Percentiles rank a stretch among this genome's conserved stretches.
phyloP scores from a whole-genome alignment of 257 asterid genomes.

The Solanum ossicruentum region DNA sequence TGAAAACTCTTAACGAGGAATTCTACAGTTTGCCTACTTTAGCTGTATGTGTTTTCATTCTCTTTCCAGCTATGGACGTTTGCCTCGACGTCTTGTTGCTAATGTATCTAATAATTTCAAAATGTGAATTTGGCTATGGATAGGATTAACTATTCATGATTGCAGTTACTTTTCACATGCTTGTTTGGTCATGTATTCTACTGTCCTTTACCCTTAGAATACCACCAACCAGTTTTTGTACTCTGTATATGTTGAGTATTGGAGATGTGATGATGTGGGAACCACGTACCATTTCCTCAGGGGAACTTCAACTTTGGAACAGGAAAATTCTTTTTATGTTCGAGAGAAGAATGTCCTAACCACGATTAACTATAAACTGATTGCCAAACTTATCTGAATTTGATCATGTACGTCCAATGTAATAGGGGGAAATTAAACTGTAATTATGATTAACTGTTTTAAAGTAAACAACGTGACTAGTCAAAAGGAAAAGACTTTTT shows the following conservation, averaged over 20 bases:
- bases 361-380: background rate
- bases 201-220: background rate
- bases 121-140: background rate
- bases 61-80: background rate
- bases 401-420: background rate
- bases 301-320: background rate
- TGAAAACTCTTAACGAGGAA: background rate
- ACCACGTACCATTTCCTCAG: background rate
- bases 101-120: background rate
- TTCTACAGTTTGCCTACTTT: background rate
- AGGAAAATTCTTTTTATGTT: background rate
- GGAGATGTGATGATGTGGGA: background rate
- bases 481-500: background rate
- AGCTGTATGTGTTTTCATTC: background rate
- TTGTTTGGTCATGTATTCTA: background rate
- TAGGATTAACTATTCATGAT: background rate
- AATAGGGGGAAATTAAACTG: background rate
- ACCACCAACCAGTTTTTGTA: background rate
- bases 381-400: background rate
- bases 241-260: background rate
- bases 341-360: background rate
- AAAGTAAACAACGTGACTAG: background rate
- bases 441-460: background rate
- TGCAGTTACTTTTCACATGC: background rate
- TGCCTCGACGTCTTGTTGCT: background rate